phyloP scores from a whole-genome alignment of 202 grass and related monocot species.

The Setaria italica region DNA sequence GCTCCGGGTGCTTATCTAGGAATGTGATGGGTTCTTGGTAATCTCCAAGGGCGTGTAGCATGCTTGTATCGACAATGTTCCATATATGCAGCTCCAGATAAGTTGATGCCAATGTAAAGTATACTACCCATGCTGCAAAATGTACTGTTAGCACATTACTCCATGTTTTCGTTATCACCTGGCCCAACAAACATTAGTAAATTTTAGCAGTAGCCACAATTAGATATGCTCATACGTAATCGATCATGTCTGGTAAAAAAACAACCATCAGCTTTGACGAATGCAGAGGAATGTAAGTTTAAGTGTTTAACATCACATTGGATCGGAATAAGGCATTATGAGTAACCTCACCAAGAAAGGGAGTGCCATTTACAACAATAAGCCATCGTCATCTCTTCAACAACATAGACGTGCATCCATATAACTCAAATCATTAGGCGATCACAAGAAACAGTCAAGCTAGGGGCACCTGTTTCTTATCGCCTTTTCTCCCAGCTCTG shows the following conservation, averaged over 20 bases:
- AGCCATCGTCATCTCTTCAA: conserved; percentile 20
- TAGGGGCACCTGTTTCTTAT: conserved; percentile 23
- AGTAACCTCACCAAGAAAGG: conserved; percentile 22
- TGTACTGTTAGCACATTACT: neutral
- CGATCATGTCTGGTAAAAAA: neutral
- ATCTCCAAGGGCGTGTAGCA: too few species aligned
- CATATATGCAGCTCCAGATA: neutral
- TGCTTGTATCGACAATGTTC: neutral
- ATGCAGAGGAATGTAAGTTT: neutral
- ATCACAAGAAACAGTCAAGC: neutral
- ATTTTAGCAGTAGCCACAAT: neutral
- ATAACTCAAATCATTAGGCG: conserved; percentile 32
- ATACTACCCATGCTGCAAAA: neutral
- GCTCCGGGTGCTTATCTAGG: neutral
- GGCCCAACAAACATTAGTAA: neutral
- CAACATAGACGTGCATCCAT: conserved; percentile 25
- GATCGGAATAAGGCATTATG: neutral
- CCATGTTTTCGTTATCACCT: neutral
- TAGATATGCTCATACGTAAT: neutral
- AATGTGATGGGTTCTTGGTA: too few species aligned
- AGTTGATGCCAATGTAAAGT: neutral
- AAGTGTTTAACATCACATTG: neutral
- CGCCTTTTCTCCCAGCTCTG: conserved; percentile 6
- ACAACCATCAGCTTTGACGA: neutral
- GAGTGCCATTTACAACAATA: conserved; percentile 50